Base-by-base conservation (phyloP, 2,329 filamentous ascomycete genomes). In the Byssochlamys sp. region DNA sequence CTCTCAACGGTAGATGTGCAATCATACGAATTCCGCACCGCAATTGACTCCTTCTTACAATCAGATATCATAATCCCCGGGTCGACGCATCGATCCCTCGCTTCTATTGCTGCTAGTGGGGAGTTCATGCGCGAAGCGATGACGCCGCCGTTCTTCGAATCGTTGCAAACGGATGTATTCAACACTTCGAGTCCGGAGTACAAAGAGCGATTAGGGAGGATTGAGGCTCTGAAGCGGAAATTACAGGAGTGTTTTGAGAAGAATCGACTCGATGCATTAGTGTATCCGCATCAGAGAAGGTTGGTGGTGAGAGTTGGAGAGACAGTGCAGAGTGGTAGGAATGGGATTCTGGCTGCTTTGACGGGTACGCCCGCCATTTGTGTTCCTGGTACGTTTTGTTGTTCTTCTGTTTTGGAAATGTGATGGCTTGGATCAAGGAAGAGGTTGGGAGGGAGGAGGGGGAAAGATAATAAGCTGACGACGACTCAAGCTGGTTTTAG, bases 251-350 rank as follows among this genome's bases (percentile, higher is more conserved):
- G 81, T 0, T 84, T 87, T 59, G 66, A 70, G 0, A 57, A 64
- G 0, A 71, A 83, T 60, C 59, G 68, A 0, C 73, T 87, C 12
- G 80, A 85, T 65, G 83, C 80, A 0, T 63, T 87, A 35, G 78
- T 86, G 62, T 87, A 87, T 67, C 84, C 84, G 0, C 80, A 87
- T 65, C 84, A 87, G 64, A 80, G 79, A 65, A 85, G 85, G 56
- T 77, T 87, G 1, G 82, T 84, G 4, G 83, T 85, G 2, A 77
- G 78, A 52, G 68, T 85, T 26, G 83, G 83, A 2, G 77, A 78
- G 0, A 73, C 79, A 0, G 80, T 77, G 0, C 84, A 87, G 69
- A 72, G 72, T n/a, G 83, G 83, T 1, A 74, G 84, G 2, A 87
- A 84, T 61, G 81, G 81, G 2, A 80, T 82, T 52, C 64, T 83